Percentiles rank a stretch among this genome's conserved stretches.
Evolutionary conservation across 2,329 filamentous ascomycete species (phyloP).

Genomic region (Pseudonectria foliicola): DNA sequence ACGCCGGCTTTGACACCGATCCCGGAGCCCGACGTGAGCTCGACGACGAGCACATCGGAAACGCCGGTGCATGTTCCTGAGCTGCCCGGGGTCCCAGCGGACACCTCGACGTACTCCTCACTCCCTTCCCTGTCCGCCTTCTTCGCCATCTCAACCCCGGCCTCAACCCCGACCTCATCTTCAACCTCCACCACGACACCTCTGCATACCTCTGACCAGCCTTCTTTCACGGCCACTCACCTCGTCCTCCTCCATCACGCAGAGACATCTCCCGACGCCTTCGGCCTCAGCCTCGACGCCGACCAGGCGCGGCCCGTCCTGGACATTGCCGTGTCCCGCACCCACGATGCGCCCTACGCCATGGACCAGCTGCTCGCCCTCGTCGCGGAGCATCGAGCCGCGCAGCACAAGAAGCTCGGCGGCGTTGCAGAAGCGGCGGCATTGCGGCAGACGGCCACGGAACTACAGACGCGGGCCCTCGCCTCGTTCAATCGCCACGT

Average conservation of each 20-base stretch:
- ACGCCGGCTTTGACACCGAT: constrained; percentile 4
- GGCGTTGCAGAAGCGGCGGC: constrained; percentile 8
- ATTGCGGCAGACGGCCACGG: constrained; percentile 31
- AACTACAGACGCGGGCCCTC: constrained; percentile 38
- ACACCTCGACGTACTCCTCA: too few relatives aligned
- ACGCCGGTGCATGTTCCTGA: too few relatives aligned
- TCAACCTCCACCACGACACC: too few relatives aligned
- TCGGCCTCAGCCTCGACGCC: constrained; percentile 15
- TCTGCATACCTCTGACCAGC: constrained; percentile 8
- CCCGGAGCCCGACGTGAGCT: not conserved
- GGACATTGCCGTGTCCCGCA: constrained; percentile 26
- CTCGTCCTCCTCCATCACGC: constrained; percentile 34
- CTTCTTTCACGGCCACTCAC: constrained; percentile 31
- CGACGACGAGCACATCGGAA: too few relatives aligned
- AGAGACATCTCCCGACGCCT: constrained; percentile 16
- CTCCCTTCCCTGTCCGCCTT: not conserved
- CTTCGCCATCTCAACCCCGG: constrained; percentile 2
- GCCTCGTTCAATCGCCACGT: constrained; percentile 28
- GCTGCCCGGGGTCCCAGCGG: too few relatives aligned
- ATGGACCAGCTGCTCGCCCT: constrained; percentile 41
- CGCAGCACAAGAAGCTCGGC: constrained; percentile 13
- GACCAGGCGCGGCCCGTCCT: constrained; percentile 18
- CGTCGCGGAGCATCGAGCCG: constrained; percentile 37
- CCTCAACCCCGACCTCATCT: too few relatives aligned
- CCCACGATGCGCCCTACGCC: constrained; percentile 33